Evolutionary conservation across 2,329 filamentous ascomycete genomes (phyloP), one percentile per base, ranked within the genome.

Genomic region (Blastomyces silverae): DNA sequence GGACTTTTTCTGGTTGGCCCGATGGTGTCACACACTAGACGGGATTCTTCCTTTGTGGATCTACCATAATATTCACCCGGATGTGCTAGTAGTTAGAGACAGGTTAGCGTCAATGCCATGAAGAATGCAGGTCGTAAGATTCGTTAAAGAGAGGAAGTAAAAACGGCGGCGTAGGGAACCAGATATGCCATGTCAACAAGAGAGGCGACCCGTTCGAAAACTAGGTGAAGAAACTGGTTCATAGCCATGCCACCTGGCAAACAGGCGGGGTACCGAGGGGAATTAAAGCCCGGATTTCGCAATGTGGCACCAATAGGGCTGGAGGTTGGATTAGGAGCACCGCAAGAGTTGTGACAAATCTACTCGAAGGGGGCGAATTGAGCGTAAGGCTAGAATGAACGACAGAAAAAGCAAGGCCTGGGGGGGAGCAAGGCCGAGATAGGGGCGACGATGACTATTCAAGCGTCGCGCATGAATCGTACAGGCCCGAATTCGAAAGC

Each of bases 301-400:
- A 60, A 68, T 67, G 67, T 67, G 66, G 67, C 66, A 67, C 66
- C 67, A 68, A 63, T 66, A 57, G 46, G 50, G 58, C 50, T 58
- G 20, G 61, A 55, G 22, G 50, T 3, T 46, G 25, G 61, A 42
- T 62, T 25, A 42, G 48, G 34, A 31, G 58, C 15, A 22, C 39
- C 20, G 57, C 57, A 60, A 60, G 57, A 17, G 22, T 46, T 60
- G 39, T 44, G 57, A 46, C 59, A 50, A 61, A 50, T 61, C 44
- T 17, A 34, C 17, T 25, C 63, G 22, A 59, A 53, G 37, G 53
- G 10, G 60, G 22, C 31, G 42, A 55, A 65, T 34, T 50, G 34
- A 53, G 46, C n/a, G 31, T 28, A 61, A 56, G 46, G 48, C 31
- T 46, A 25, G 53, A 63, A 48, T 34, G 64, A 64, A 66, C 65